Evolutionary conservation across 805 yeast species (phyloP), one percentile per base, ranked within the genome.

Genomic region (Nakazawaea pomicola): DNA sequence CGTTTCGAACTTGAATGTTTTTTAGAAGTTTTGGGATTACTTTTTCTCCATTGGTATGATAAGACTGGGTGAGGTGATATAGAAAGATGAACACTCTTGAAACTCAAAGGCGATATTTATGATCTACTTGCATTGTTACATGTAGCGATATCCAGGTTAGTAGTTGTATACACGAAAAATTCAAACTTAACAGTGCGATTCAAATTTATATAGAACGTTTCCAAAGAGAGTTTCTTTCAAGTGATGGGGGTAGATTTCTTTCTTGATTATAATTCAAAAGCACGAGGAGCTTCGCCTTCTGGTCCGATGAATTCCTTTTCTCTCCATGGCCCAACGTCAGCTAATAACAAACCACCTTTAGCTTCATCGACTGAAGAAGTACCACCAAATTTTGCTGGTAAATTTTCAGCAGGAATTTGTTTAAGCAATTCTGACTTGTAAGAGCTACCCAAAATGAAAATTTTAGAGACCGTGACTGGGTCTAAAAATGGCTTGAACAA

Each of bases 301-400:
- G 96, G 95, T 11, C 97, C 98, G 59, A 89, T 82, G 64, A 56
- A 91, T 64, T 83, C 54, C 24, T 81, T 69, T 47, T 91, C 93
- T 74, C 96, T 85, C 99, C 99, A 93, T 49, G 99, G 99, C 51
- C 99, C 99, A 50, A 83, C 70, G 60, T 93, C 98, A 29, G 93
- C 78, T 56, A 93, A 68, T 62, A 81, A 85, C 50, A 93, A 74
- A 19, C 95, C 96, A 55, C 89, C 85, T 35, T 78, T 84, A 8
- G 74, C 72, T 37, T 78, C 86, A 33, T 69, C 62, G 32, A 80
- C 81, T 50, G 65, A 74, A 25, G 93, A 80, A 49, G 57, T 56
- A 51, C 99, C 99, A 48, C 99, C 99, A 55, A 86, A 91, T 67
- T 87, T 88, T 36, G 53, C 70, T 33, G 99, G 99, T 58, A 93